These are phyloP conservation scores for Leccinum angustisporum DNA, from an alignment of 1,284 basidiomycete species.

Conservation along the genomic window DNA sequence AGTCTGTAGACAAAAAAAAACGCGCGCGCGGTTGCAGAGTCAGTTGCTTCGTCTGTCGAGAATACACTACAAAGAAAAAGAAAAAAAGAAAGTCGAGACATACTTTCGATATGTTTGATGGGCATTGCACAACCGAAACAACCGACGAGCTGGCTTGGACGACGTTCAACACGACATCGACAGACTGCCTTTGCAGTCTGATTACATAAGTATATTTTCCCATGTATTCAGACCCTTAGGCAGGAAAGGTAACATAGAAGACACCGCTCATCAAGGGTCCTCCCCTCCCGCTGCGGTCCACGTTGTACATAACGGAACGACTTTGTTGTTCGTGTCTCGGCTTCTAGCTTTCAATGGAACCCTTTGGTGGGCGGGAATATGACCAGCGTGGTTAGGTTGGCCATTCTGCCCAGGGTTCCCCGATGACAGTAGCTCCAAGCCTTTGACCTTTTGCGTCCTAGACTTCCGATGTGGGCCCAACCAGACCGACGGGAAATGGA, in stretches of 20 bases:
- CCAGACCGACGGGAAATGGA: neutral
- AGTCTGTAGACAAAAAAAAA: conserved; percentile 48
- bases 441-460: neutral
- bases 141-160: conserved; percentile 14
- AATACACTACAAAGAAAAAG: neutral
- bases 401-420: neutral
- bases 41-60: neutral
- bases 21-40: neutral
- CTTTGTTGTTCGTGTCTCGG: conserved; percentile 2
- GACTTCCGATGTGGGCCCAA: neutral
- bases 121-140: conserved; percentile 35
- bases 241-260: too few species aligned
- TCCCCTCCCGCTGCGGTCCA: neutral
- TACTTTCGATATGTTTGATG: conserved; percentile 57
- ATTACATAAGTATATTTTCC: conserved; percentile 30
- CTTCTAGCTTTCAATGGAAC: conserved; percentile 8
- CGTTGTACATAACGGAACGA: conserved; percentile 18
- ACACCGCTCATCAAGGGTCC: neutral
- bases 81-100: neutral
- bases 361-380: conserved; percentile 4
- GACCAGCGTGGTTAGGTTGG: neutral
- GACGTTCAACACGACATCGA: conserved; percentile 20
- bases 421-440: neutral
- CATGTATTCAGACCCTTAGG: too few species aligned
- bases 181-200: conserved; percentile 9